A percentile compares a stretch with the other conserved stretches of the same genome.
Conservation (phyloP, 192 early-diverging fungal genomes). For the Rhizophagus clarus region DNA sequence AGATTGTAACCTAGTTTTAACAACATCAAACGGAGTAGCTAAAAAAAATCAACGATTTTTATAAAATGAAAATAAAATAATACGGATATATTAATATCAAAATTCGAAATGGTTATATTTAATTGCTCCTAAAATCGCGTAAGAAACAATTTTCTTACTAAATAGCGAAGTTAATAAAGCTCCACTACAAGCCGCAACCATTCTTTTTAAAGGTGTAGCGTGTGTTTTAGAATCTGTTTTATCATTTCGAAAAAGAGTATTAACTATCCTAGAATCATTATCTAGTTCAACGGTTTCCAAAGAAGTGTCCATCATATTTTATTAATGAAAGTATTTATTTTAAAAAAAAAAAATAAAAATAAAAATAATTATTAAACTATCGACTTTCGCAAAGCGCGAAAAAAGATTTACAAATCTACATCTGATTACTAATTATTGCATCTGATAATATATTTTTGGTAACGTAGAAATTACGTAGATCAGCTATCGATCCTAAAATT, state of each 20-base stretch:
- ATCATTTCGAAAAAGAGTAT: neutral
- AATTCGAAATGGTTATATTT: slow-evolving; percentile 34
- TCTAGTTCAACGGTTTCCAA: neutral
- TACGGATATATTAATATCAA: too few species aligned
- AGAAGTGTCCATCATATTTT: neutral
- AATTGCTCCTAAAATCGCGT: neutral
- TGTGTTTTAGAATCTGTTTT: neutral
- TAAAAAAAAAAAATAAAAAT: too few species aligned
- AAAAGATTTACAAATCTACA: too few species aligned
- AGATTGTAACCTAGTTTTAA: slow-evolving; percentile 86
- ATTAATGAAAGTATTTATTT: slow-evolving; percentile 30
- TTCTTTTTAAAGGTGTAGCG: slow-evolving; percentile 51
- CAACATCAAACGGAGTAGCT: slow-evolving; percentile 87
- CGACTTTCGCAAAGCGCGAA: too few species aligned
- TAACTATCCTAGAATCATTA: neutral
- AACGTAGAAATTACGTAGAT: too few species aligned
- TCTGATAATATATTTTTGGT: too few species aligned
- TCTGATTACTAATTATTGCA: too few species aligned
- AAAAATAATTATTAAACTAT: too few species aligned
- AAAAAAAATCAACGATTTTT: slow-evolving; percentile 7
- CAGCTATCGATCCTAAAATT: too few species aligned
- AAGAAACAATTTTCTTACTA: slow-evolving; percentile 49
- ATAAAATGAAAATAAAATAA: slow-evolving; percentile 43
- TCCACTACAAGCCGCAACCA: slow-evolving; percentile 81
- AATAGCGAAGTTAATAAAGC: slow-evolving; percentile 81